phyloP scores from a whole-genome alignment of 495 filamentous ascomycete genomes.

The Neurospora sp. region DNA sequence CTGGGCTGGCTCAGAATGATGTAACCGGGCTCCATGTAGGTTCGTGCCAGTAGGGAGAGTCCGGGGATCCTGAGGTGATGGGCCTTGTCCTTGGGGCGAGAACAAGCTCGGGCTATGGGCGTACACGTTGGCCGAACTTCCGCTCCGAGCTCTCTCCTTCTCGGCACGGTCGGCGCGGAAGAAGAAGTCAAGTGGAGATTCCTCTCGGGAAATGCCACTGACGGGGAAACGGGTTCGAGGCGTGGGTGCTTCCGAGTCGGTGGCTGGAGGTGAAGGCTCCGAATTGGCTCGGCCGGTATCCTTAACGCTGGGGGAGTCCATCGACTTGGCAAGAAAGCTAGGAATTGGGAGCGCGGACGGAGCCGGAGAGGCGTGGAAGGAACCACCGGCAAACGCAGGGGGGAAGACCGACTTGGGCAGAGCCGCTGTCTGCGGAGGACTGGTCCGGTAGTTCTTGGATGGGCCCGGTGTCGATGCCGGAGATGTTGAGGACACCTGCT shows the following conservation, averaged over 20 bases:
- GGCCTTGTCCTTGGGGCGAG: conserved; percentile 22
- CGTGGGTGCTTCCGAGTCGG: conserved; percentile 33
- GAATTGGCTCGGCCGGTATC: conserved; percentile 18
- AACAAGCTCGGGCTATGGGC: conserved; percentile 19
- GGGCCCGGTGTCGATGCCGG: conserved; percentile 25
- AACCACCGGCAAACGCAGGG: conserved; percentile 78
- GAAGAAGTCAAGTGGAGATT: conserved; percentile 77
- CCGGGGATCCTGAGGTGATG: conserved; percentile 26
- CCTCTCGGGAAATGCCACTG: conserved; percentile 31
- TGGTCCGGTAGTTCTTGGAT: conserved; percentile 26
- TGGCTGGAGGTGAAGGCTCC: conserved; percentile 29
- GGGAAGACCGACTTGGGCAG: conserved; percentile 30
- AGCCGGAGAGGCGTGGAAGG: conserved; percentile 91
- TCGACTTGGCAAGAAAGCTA: conserved; percentile 77
- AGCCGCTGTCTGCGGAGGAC: conserved; percentile 25
- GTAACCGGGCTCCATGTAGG: conserved; percentile 18
- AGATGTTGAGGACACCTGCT: conserved; percentile 22
- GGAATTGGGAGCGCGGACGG: conserved; percentile 89
- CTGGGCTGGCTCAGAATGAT: conserved; percentile 5
- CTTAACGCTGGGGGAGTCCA: conserved; percentile 44
- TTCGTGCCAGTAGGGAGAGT: conserved; percentile 19
- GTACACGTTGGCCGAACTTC: conserved; percentile 30
- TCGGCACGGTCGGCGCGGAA: conserved; percentile 79
- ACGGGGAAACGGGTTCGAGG: conserved; percentile 19
- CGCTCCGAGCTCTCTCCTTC: conserved; percentile 48